Evolutionary conservation across 768 basidiomycete genomes (phyloP).

Genomic region (Porpolomopsis calyptriformis): DNA sequence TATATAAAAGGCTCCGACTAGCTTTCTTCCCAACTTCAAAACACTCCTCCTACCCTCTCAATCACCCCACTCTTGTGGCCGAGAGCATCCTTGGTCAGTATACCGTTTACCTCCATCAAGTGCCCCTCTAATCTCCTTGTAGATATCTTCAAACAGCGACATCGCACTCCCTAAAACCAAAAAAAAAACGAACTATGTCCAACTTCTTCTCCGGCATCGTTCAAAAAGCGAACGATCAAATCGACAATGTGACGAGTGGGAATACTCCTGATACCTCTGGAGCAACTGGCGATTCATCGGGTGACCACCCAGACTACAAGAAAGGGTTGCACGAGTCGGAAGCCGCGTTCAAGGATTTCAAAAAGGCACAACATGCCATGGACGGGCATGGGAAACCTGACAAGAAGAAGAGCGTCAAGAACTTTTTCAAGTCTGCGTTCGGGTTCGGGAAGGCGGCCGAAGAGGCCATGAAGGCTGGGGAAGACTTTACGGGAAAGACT

Average conservation of each 20-base stretch:
- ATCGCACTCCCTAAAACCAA: too few relatives aligned
- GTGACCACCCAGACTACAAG: not conserved
- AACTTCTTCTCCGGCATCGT: not conserved
- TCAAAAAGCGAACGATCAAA: not conserved
- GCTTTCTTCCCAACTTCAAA: too few relatives aligned
- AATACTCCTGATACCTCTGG: not conserved
- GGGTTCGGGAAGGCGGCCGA: not conserved
- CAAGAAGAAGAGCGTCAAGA: not conserved
- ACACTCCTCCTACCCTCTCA: too few relatives aligned
- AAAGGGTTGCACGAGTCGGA: not conserved
- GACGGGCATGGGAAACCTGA: not conserved
- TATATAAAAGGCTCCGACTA: too few relatives aligned
- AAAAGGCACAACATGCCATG: not conserved
- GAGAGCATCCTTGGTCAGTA: too few relatives aligned
- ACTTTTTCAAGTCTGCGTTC: constrained; percentile 2
- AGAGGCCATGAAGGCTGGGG: not conserved
- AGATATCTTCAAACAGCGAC: too few relatives aligned
- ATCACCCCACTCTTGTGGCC: too few relatives aligned
- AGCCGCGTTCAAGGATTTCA: not conserved
- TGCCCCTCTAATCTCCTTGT: too few relatives aligned
- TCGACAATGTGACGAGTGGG: not conserved
- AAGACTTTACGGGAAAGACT: not conserved
- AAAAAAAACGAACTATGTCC: too few relatives aligned
- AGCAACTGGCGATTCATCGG: not conserved
- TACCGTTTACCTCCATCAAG: too few relatives aligned